These are phyloP conservation scores for Fraxinus paxiana DNA, from an alignment of 305 asterid genomes.

Conservation along the genomic window DNA sequence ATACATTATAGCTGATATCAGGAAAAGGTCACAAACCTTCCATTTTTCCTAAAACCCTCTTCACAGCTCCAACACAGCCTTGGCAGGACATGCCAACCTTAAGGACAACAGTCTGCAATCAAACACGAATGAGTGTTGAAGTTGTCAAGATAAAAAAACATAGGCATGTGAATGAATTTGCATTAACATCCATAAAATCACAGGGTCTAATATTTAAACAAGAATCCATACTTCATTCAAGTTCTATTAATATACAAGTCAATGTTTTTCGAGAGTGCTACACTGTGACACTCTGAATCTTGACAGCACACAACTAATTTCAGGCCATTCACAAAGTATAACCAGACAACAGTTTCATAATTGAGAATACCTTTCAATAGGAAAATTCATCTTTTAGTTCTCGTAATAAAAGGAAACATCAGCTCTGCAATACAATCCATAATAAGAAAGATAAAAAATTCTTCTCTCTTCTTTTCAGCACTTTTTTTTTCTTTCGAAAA, in stretches of 20 bases:
- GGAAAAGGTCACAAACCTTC: constrained; percentile 52
- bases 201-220: neutral
- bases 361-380: neutral
- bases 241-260: neutral
- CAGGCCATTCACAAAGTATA: neutral
- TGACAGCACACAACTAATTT: neutral
- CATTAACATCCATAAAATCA: neutral
- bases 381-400: neutral
- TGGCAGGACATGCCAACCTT: constrained; percentile 93
- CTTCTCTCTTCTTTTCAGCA: neutral
- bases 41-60: constrained; percentile 76
- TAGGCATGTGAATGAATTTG: neutral
- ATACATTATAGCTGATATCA: neutral
- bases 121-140: constrained; percentile 4
- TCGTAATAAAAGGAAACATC: neutral
- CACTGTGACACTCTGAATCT: neutral
- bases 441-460: neutral
- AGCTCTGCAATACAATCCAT: neutral
- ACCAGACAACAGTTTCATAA: neutral
- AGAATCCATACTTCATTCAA: neutral
- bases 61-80: constrained; percentile 91
- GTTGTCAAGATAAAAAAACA: neutral
- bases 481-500: neutral
- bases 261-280: neutral
- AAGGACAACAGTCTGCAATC: constrained; percentile 75